phyloP scores from a whole-genome alignment of 768 basidiomycete genomes.

The Pleurotus tuoliensis region DNA sequence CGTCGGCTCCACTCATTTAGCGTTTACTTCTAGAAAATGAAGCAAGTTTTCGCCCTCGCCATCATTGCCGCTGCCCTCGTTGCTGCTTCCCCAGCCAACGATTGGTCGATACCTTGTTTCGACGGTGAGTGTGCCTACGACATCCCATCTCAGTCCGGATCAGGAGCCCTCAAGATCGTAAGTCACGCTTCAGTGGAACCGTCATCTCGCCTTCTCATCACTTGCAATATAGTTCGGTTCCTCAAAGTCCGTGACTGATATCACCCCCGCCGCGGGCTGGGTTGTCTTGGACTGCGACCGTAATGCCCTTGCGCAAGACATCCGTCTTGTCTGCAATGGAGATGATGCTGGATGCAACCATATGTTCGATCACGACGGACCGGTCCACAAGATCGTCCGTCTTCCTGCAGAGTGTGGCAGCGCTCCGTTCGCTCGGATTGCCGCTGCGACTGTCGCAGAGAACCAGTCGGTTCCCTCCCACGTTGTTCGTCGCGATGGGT shows the following conservation, averaged over 20 bases:
- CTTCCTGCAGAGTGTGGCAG: conserved; percentile 32
- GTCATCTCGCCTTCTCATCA: neutral
- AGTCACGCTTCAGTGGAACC: neutral
- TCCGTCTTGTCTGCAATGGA: conserved; percentile 8
- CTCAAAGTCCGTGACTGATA: conserved; percentile 4
- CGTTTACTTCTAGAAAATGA: neutral
- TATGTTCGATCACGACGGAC: conserved; percentile 32
- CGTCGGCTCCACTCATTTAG: neutral
- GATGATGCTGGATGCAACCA: conserved; percentile 32
- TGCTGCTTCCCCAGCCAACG: conserved; percentile 1
- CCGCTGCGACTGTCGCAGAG: conserved; percentile 27
- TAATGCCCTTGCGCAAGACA: conserved; percentile 6
- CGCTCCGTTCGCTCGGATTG: conserved; percentile 24
- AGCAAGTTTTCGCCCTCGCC: conserved; percentile 3
- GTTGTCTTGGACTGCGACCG: conserved; percentile 5
- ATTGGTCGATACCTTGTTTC: conserved; percentile 6
- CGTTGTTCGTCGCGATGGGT: conserved; percentile 22
- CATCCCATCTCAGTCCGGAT: neutral
- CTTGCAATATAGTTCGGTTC: neutral
- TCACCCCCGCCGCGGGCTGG: conserved; percentile 6
- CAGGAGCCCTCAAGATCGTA: conserved; percentile 1
- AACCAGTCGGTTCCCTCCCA: conserved; percentile 31
- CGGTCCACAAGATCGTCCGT: conserved; percentile 48
- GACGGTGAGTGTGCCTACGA: conserved; percentile 5
- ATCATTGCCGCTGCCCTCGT: conserved; percentile 6